These are phyloP conservation scores for Saccharomyces eubayanus DNA, from an alignment of 805 yeast species.

Conservation along the genomic window DNA sequence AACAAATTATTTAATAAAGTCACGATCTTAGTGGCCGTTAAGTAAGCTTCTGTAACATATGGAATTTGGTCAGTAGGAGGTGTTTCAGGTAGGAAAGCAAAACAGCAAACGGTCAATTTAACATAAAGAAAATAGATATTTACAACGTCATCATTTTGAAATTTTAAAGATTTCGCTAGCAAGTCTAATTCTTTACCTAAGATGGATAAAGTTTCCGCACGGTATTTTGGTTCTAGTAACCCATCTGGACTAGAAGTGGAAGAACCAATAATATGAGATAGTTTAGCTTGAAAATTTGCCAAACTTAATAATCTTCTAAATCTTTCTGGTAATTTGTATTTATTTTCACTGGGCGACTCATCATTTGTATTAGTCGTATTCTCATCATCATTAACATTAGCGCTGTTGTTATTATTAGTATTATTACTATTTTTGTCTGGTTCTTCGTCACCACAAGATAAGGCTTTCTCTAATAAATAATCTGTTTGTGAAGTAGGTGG, in stretches of 20 bases:
- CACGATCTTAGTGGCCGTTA: conserved; percentile 71
- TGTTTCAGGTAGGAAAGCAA: conserved; percentile 85
- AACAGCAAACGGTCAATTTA: conserved; percentile 73
- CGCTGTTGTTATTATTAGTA: neutral
- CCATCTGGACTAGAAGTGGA: conserved; percentile 84
- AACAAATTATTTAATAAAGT: conserved; percentile 67
- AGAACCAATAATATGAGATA: conserved; percentile 80
- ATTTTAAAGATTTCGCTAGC: conserved; percentile 54
- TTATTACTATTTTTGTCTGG: conserved; percentile 1
- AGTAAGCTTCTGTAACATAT: conserved; percentile 73
- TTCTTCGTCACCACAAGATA: conserved; percentile 43
- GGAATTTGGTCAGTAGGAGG: conserved; percentile 80
- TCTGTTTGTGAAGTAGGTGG: conserved; percentile 85
- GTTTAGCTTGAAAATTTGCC: conserved; percentile 74
- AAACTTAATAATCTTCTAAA: conserved; percentile 65
- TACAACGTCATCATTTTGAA: conserved; percentile 56
- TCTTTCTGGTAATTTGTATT: conserved; percentile 46
- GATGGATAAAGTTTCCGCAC: conserved; percentile 73
- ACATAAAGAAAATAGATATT: conserved; percentile 76
- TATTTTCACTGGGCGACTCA: neutral
- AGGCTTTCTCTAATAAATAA: conserved; percentile 69
- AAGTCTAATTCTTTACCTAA: conserved; percentile 72
- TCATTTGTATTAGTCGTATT: neutral
- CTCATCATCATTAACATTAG: neutral
- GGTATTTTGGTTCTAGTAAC: conserved; percentile 68